Base-by-base conservation (phyloP, 768 basidiomycete species). In the Lactifluus volemus region DNA sequence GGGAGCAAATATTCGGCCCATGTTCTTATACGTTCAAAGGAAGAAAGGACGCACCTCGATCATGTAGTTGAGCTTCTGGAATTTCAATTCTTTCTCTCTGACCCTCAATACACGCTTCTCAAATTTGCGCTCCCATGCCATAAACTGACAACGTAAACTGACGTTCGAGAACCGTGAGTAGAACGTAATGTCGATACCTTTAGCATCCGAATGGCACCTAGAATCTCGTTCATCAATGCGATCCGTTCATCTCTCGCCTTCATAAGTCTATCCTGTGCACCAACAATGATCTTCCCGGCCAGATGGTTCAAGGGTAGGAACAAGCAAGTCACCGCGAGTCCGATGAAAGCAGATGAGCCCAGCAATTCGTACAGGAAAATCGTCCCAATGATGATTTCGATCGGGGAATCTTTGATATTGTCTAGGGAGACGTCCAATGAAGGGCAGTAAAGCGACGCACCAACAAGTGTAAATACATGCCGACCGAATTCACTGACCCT, bases 41-140 rank as follows among this genome's bases (percentile, higher is more conserved):
- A 15, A 3, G 29, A 47, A 25, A 25, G 25, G 25, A 19, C 70
- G 44, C 50, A 85, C 84, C 75, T 96, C 94, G 55, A 96, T 89
- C 45, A 80, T 82, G 72, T 94, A 98, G 72, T 92, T 97, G 51
- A 91, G 72, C 66, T 82, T 85, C 69, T 94, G 92, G 71, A 84
- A 92, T 67, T 84, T 84, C 25, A 97, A 76, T 71, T 97, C 93
- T 65, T 84, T 86, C 47, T 84, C 84, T 29, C 93, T 82, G 61
- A 96, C 77, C 54, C 80, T 83, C 55, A 88, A 71, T 0, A 94
- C 84, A 10, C 79, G 80, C 25, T 78, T 77, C 73, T 96, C 93
- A 67, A 95, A 95, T 69, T 84, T 91, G 29, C 93, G 84, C 71
- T 97, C 93, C 93, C 85, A 86, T 17, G 92, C 93, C 92, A 96